Evolutionary conservation across 176 grass and related monocot species (phyloP).

Genomic region (Areca catechu): DNA sequence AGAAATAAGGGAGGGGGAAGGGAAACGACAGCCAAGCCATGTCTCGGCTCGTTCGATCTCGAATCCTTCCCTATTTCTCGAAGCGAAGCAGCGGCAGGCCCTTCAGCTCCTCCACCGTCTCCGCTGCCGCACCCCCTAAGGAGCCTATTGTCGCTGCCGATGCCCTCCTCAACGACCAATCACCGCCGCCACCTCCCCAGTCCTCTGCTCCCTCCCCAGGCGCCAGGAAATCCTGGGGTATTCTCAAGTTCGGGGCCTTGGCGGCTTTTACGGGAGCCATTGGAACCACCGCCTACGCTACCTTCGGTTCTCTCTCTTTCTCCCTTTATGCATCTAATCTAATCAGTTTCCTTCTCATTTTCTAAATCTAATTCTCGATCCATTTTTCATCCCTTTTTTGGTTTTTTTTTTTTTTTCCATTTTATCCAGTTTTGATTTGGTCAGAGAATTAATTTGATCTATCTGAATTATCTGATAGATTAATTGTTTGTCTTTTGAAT

Average conservation of each 20-base stretch:
- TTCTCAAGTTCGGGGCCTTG: slow-evolving; percentile 50
- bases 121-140: slow-evolving; percentile 12
- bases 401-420: too few relatives aligned
- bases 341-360: too few relatives aligned
- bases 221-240: slow-evolving; percentile 32
- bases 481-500: too few relatives aligned
- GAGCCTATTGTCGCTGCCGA: slow-evolving; percentile 21
- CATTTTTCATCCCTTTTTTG: too few relatives aligned
- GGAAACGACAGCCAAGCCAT: slow-evolving; percentile 6
- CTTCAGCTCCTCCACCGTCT: slow-evolving; percentile 11
- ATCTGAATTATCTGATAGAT: too few relatives aligned
- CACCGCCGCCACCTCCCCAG: slow-evolving; percentile 12
- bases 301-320: slow-evolving; percentile 40
- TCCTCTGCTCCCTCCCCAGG: neutral
- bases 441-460: too few relatives aligned
- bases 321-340: slow-evolving; percentile 1
- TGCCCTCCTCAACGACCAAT: neutral
- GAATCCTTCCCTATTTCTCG: slow-evolving; percentile 20
- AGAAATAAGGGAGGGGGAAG: too few relatives aligned
- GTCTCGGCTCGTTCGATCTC: slow-evolving; percentile 37
- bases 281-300: slow-evolving; percentile 43
- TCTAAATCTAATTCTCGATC: too few relatives aligned
- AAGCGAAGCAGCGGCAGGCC: neutral
- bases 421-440: too few relatives aligned
- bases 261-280: slow-evolving; percentile 40